Evolutionary conservation across 75 land plant genomes (phyloP).

Genomic region (Selaginella tamariscina): DNA sequence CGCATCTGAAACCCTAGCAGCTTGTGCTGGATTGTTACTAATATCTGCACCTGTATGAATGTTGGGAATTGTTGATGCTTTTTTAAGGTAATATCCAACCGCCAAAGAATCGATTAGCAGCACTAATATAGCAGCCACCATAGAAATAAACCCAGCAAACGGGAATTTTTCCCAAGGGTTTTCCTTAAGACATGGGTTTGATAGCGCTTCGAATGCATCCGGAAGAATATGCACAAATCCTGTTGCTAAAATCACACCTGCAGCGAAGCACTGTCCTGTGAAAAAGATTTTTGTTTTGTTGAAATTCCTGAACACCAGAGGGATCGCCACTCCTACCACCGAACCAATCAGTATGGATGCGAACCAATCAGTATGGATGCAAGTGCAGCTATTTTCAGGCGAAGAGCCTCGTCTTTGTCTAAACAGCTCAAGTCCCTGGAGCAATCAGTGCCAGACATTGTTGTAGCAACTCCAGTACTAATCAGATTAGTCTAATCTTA

Average conservation of each 20-base stretch:
- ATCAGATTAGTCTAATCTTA: no score
- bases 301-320: conserved; percentile 23
- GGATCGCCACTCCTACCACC: conserved; percentile 33
- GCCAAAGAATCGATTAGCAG: conserved; percentile 19
- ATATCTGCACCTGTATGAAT: no score
- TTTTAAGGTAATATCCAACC: conserved; percentile 18
- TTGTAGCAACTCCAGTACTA: no score
- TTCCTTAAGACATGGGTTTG: conserved; percentile 15
- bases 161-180: conserved; percentile 19
- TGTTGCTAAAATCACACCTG: conserved; percentile 29
- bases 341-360: conserved; percentile 27
- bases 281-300: conserved; percentile 23
- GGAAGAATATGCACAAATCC: conserved; percentile 28
- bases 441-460: no score
- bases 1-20: neutral
- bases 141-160: conserved; percentile 23
- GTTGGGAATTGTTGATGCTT: no score
- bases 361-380: conserved; percentile 26
- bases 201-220: conserved; percentile 20
- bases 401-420: conserved; percentile 20
- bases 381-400: conserved; percentile 25
- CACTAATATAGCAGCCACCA: conserved; percentile 15
- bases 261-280: conserved; percentile 25
- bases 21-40: no score
- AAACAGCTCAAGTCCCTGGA: neutral